Base-by-base conservation (phyloP, 2,329 filamentous ascomycete species). In the Ophiostoma montium region DNA sequence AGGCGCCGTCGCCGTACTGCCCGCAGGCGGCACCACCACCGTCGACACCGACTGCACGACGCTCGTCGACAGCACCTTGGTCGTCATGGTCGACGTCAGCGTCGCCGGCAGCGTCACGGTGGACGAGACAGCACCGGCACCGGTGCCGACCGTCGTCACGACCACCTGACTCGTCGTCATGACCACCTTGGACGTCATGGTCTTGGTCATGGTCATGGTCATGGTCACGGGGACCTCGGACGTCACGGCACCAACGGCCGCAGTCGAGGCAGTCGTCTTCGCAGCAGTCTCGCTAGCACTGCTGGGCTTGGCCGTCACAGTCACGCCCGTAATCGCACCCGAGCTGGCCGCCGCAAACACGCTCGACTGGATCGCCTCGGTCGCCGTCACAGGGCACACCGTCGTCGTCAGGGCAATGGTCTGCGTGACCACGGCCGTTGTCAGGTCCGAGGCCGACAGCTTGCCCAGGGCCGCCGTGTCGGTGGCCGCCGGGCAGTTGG, bases 351-450 rank as follows among this genome's bases (percentile, higher is more conserved):
- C 55, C 4, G 53, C 58, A 21, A 63, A 52, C 42, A 67, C 53
- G 57, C 63, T 62, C 8, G 65, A 65, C 21, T 65, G 60, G 60
- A 67, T 64, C 51, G 63, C 61, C 12, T 55, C 52, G n/a, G 63
- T 64, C 6, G 61, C 65, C 2, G 63, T 62, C 35, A 69, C 65
- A 47, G 68, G 67, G 64, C 67, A 69, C 50, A 68, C 58, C 39
- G 64, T 65, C 43, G 63, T 64, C 47, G 63, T 62, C n/a, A 69
- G 56, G 23, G 62, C 54, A 46, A 67, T 53, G 13, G 61, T 64
- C 51, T 67, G 61, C 12, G 67, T 70, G 31, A 69, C 64, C 23
- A 67, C 54, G 41, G 60, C 58, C 32, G 60, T 61, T 35, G 55
- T 54, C 15, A 62, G 56, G 7, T 60, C 60, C 35, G 56, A 54